Conservation (phyloP, 257 asterid species). For the Paulownia fortunei region DNA sequence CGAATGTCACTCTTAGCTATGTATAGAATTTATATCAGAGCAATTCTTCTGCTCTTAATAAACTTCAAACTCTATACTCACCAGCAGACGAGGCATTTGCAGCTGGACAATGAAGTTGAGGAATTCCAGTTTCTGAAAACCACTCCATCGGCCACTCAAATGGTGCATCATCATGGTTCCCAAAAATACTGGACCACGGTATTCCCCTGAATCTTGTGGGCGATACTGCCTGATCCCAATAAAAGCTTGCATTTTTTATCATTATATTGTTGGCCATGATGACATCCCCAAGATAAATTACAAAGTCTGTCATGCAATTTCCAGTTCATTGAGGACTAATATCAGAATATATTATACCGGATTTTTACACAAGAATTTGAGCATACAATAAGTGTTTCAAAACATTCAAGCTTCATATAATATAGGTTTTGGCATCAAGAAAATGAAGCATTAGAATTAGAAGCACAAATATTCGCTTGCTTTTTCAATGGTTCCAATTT, state of each 20-base stretch:
- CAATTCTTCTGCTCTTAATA: no score
- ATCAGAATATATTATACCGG: no score
- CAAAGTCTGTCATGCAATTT: constrained; percentile 61
- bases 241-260: constrained; percentile 66
- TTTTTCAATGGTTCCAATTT: no score
- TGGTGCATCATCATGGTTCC: constrained; percentile 90
- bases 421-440: neutral
- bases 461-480: no score
- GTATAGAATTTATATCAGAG: no score
- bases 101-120: constrained; percentile 53
- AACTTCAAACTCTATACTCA: constrained; percentile 10
- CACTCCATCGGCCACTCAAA: constrained; percentile 95
- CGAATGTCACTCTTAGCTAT: neutral
- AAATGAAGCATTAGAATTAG: no score
- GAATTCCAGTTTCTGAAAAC: constrained; percentile 80
- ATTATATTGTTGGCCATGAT: constrained; percentile 84
- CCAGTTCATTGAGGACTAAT: neutral
- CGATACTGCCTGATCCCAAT: constrained; percentile 86
- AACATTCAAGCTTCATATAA: neutral
- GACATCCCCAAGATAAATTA: constrained; percentile 87
- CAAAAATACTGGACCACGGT: constrained; percentile 83
- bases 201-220: constrained; percentile 71
- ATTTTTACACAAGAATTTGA: no score
- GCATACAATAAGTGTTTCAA: neutral
- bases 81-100: constrained; percentile 43